Evolutionary conservation across 805 yeast genomes (phyloP).

Genomic region (Wickerhamomyces tratensis): DNA sequence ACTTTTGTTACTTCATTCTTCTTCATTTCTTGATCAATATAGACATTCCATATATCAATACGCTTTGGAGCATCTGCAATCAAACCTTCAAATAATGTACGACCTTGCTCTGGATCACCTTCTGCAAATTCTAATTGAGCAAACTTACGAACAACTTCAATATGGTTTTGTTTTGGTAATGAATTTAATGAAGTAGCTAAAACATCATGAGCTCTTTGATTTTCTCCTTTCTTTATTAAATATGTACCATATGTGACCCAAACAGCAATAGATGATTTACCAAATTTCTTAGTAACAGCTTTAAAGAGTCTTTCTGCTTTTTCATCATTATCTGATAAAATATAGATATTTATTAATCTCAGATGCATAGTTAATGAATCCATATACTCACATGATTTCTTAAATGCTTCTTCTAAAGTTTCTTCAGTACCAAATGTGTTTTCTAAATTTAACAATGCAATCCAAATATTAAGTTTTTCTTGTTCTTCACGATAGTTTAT

Average conservation of each 20-base stretch:
- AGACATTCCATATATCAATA: conserved; percentile 91
- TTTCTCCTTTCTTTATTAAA: conserved; percentile 46
- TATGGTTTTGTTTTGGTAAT: conserved; percentile 62
- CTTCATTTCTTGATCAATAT: conserved; percentile 88
- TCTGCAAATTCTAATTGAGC: conserved; percentile 79
- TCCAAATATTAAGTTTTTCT: conserved; percentile 92
- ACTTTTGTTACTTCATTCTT: conserved; percentile 53
- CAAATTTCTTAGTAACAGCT: conserved; percentile 70
- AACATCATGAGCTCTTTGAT: conserved; percentile 59
- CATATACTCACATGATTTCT: conserved; percentile 83
- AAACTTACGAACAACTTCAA: conserved; percentile 77
- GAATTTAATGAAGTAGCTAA: conserved; percentile 65
- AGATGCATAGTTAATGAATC: conserved; percentile 77
- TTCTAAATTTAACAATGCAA: conserved; percentile 89
- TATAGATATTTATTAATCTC: conserved; percentile 67
- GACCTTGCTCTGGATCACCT: conserved; percentile 92
- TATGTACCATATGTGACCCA: conserved; percentile 83
- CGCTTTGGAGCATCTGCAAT: conserved; percentile 85
- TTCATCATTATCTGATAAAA: conserved; percentile 59
- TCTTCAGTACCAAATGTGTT: conserved; percentile 87
- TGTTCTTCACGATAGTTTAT: conserved; percentile 86
- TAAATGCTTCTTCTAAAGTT: conserved; percentile 69
- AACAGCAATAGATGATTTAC: conserved; percentile 51
- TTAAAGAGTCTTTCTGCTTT: conserved; percentile 65
- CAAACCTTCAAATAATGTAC: conserved; percentile 90